phyloP scores from a whole-genome alignment of 1,284 basidiomycete species.

The Rhizoctonia solani region DNA sequence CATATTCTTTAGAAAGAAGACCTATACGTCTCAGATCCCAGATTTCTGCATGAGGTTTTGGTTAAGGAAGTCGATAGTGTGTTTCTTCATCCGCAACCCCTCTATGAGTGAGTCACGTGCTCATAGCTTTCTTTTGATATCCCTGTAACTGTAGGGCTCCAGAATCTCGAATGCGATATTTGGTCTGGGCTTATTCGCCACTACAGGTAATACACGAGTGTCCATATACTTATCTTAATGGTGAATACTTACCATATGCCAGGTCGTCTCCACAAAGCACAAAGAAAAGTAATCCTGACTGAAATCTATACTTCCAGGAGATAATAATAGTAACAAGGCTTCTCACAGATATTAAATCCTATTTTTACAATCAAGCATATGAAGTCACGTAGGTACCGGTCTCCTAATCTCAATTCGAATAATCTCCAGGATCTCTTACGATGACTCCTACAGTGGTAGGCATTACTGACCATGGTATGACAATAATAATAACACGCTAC shows the following conservation, averaged over 20 bases:
- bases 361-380: neutral
- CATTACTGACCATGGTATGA: neutral
- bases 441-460: neutral
- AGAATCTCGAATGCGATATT: neutral
- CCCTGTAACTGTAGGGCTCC: neutral
- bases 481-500: too few relatives aligned
- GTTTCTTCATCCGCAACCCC: neutral
- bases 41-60: conserved; percentile 13
- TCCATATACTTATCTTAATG: too few relatives aligned
- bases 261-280: too few relatives aligned
- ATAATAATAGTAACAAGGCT: neutral
- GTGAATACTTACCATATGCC: too few relatives aligned
- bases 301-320: neutral
- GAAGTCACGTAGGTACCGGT: neutral
- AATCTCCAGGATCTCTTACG: neutral
- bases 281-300: neutral
- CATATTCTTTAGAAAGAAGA: neutral
- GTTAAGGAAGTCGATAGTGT: conserved; percentile 5
- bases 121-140: neutral
- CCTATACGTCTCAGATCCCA: conserved; percentile 9
- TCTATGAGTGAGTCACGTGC: neutral
- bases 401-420: neutral
- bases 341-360: neutral
- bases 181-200: neutral
- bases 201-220: neutral